A percentile compares a stretch with the other conserved stretches of the same genome.
Conservation (phyloP, 805 yeast species). For the Cyberlindnera euphorbiiphila region DNA sequence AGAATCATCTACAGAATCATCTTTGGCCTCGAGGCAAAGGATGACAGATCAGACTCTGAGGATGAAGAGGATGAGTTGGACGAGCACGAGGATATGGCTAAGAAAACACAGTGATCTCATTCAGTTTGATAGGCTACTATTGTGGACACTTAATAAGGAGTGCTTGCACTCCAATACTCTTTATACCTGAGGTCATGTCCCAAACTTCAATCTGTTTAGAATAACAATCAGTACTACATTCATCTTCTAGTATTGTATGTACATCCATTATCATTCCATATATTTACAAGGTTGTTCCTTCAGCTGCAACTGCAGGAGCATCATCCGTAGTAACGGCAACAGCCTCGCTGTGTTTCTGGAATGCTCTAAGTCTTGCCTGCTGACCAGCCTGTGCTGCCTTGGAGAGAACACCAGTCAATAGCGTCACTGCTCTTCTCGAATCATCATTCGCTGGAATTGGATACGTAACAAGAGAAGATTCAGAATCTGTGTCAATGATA, state of each 20-base stretch:
- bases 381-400: constrained; percentile 83
- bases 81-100: constrained; percentile 6
- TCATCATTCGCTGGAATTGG: constrained; percentile 98
- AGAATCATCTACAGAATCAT: constrained; percentile 71
- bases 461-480: constrained; percentile 84
- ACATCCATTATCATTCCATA: not conserved
- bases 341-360: constrained; percentile 5
- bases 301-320: too few relatives aligned
- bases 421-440: constrained; percentile 72
- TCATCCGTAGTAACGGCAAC: constrained; percentile 1
- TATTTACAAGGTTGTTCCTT: constrained; percentile 15
- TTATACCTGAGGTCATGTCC: too few relatives aligned
- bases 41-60: constrained; percentile 29
- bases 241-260: not conserved
- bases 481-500: constrained; percentile 88
- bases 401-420: constrained; percentile 78
- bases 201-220: too few relatives aligned
- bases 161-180: too few relatives aligned
- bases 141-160: too few relatives aligned
- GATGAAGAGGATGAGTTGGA: constrained; percentile 12
- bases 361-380: constrained; percentile 27
- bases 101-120: constrained; percentile 10
- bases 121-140: too few relatives aligned
- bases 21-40: constrained; percentile 71
- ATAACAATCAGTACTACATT: too few relatives aligned